Conservation (phyloP, 768 basidiomycete species). For the Leccinum rimulosum region DNA sequence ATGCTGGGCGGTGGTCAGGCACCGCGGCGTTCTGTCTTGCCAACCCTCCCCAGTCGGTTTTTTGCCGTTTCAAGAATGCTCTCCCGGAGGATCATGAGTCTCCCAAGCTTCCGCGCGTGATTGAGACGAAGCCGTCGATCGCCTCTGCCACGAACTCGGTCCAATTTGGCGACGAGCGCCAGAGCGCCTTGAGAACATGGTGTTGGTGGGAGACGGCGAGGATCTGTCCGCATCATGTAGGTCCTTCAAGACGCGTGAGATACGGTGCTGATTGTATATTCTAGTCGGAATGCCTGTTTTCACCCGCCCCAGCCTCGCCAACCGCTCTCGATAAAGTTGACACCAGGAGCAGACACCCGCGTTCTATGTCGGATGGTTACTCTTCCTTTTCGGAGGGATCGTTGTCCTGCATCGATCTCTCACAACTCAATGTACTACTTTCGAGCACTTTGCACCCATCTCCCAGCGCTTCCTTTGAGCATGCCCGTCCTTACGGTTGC, state of each 20-base stretch:
- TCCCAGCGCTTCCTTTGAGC: constrained; percentile 41
- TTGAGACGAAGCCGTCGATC: constrained; percentile 61
- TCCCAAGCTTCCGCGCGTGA: constrained; percentile 43
- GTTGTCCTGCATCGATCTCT: constrained; percentile 73
- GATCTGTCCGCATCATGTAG: constrained; percentile 51
- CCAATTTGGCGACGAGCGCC: constrained; percentile 60
- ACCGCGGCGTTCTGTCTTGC: constrained; percentile 57
- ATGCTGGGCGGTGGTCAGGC: constrained; percentile 81
- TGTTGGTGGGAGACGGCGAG: constrained; percentile 63
- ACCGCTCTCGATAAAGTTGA: constrained; percentile 58
- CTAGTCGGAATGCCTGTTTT: constrained; percentile 57
- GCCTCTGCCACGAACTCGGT: constrained; percentile 55
- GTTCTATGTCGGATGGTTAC: constrained; percentile 66
- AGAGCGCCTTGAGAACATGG: constrained; percentile 70
- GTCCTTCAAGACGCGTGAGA: constrained; percentile 20
- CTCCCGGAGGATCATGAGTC: constrained; percentile 28
- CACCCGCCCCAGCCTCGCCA: constrained; percentile 49
- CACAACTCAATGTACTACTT: constrained; percentile 55
- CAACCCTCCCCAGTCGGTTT: constrained; percentile 29
- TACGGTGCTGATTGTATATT: constrained; percentile 2
- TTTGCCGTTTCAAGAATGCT: constrained; percentile 35
- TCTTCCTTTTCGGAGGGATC: constrained; percentile 67
- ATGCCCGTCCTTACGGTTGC: constrained; percentile 42
- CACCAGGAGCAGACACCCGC: constrained; percentile 66
- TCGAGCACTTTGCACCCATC: constrained; percentile 53